Evolutionary conservation across 495 filamentous ascomycete species (phyloP).

Genomic region (Aspergillus olivimuriae): DNA sequence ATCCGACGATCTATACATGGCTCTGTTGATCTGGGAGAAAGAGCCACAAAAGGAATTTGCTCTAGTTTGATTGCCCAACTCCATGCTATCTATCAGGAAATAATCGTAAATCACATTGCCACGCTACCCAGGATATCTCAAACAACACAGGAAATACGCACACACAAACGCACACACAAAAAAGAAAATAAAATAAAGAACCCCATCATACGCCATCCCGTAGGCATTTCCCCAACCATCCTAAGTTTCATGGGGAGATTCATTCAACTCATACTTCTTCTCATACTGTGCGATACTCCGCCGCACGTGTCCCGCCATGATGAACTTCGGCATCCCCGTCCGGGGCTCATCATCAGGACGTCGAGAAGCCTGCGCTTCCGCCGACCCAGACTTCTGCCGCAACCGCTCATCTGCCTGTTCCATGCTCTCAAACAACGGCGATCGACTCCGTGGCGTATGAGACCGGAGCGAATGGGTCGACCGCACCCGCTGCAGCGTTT

Average conservation of each 20-base stretch:
- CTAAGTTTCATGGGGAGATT: slow-evolving; percentile 26
- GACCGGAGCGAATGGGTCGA: slow-evolving; percentile 54
- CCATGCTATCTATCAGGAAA: too few relatives aligned
- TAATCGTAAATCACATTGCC: neutral
- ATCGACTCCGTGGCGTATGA: slow-evolving; percentile 17
- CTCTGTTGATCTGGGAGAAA: too few relatives aligned
- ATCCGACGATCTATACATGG: too few relatives aligned
- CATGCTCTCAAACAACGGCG: slow-evolving; percentile 18
- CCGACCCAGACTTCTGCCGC: neutral
- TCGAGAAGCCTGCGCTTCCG: neutral
- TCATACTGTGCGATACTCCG: slow-evolving; percentile 21
- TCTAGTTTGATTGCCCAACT: too few relatives aligned
- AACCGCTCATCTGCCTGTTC: slow-evolving; percentile 3
- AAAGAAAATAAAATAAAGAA: neutral
- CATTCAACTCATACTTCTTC: slow-evolving; percentile 25
- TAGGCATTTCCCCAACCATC: neutral
- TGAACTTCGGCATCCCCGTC: slow-evolving; percentile 10
- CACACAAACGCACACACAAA: neutral
- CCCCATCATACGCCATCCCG: too few relatives aligned
- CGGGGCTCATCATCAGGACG: neutral
- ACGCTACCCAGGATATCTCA: slow-evolving; percentile 6
- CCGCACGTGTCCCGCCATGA: slow-evolving; percentile 19
- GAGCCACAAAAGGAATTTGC: too few relatives aligned
- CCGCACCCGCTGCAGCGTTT: slow-evolving; percentile 56
- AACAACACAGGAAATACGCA: slow-evolving; percentile 4